Evolutionary conservation across 2,329 filamentous ascomycete species (phyloP).

Genomic region (Penicillium sp.): DNA sequence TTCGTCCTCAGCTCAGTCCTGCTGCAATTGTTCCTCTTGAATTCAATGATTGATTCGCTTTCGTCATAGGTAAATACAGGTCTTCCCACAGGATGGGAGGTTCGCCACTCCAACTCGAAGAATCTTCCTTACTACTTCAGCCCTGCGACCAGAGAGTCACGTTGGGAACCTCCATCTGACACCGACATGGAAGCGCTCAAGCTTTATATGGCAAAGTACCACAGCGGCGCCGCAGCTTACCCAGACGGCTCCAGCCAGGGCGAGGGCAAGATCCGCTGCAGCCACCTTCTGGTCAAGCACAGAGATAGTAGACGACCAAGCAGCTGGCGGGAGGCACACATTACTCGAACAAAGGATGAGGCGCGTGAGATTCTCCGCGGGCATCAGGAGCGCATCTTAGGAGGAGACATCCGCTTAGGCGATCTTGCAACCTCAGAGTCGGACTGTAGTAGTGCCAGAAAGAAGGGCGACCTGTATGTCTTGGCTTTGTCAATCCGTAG

Average conservation of each 20-base stretch:
- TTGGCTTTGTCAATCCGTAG: neutral
- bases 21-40: neutral
- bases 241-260: constrained; percentile 45
- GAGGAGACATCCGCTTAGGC: constrained; percentile 71
- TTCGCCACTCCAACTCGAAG: constrained; percentile 97
- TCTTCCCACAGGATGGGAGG: constrained; percentile 87
- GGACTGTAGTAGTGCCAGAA: constrained; percentile 93
- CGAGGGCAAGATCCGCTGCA: constrained; percentile 88
- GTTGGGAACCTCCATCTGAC: constrained; percentile 89
- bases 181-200: constrained; percentile 94
- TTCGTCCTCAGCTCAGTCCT: constrained; percentile 1
- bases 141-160: constrained; percentile 78
- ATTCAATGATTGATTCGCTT: neutral
- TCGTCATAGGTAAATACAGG: constrained; percentile 70
- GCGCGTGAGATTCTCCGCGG: constrained; percentile 76
- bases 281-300: constrained; percentile 94
- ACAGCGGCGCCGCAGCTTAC: constrained; percentile 61
- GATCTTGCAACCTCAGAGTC: constrained; percentile 88
- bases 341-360: constrained; percentile 87
- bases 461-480: constrained; percentile 82
- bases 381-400: constrained; percentile 77
- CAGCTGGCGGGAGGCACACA: constrained; percentile 90
- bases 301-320: constrained; percentile 82
- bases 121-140: constrained; percentile 99
- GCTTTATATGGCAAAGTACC: constrained; percentile 87